phyloP scores from a whole-genome alignment of 2,329 filamentous ascomycete genomes.

The Septoria linicola region DNA sequence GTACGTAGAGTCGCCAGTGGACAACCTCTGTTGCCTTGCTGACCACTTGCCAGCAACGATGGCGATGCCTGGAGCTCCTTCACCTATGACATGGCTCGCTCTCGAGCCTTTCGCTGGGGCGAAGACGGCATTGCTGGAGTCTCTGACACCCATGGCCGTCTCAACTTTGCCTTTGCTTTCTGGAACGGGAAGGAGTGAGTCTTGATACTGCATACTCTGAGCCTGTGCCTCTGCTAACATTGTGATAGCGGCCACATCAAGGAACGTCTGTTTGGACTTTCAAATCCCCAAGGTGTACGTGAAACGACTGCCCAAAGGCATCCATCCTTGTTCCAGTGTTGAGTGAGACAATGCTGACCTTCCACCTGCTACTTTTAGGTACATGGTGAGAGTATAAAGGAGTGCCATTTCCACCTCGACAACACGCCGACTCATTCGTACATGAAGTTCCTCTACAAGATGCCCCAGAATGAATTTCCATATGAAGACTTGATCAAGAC shows the following conservation, averaged over 20 bases:
- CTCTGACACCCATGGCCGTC: constrained; percentile 83
- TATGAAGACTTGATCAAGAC: constrained; percentile 85
- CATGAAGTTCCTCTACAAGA: constrained; percentile 99
- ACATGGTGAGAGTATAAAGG: constrained; percentile 95
- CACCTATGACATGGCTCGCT: constrained; percentile 86
- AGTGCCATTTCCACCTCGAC: constrained; percentile 93
- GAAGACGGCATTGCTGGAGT: constrained; percentile 97
- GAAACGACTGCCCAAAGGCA: too few relatives aligned
- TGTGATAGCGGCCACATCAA: constrained; percentile 77
- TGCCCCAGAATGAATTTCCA: constrained; percentile 86
- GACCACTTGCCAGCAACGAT: constrained; percentile 57
- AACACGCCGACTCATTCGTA: constrained; percentile 94
- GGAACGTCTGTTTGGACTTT: constrained; percentile 89
- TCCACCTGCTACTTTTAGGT: too few relatives aligned
- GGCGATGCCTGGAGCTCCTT: constrained; percentile 98
- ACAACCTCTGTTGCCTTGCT: constrained; percentile 6
- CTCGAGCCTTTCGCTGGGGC: constrained; percentile 88
- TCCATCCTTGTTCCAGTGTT: too few relatives aligned
- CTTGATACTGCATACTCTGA: neutral
- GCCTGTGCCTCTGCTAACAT: constrained; percentile 41
- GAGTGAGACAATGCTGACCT: too few relatives aligned
- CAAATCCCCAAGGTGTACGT: constrained; percentile 96
- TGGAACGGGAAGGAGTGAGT: constrained; percentile 95
- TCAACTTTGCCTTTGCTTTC: constrained; percentile 93
- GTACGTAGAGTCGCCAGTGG: constrained; percentile 45